Evolutionary conservation across 441 rosid species (phyloP), one percentile per base, ranked within the genome.

Genomic region (Pelargonium cotyledonis): DNA sequence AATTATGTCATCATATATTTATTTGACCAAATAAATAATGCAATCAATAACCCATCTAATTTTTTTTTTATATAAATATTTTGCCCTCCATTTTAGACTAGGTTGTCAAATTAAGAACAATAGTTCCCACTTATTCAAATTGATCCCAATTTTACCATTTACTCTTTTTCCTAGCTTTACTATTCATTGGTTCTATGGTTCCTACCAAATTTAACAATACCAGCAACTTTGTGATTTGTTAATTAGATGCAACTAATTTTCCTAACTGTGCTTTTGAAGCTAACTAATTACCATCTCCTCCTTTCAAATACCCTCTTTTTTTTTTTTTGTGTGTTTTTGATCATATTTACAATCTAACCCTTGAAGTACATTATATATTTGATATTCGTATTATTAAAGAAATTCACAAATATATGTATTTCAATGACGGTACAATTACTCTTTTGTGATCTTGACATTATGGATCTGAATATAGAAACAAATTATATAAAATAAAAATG

Each of bases 51-150:
- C 55, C 31, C 31, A 29, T 29, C 2, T 5, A 51, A 10, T 4
- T 6, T n/a, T 12, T 2, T 44, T 8, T 41, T 41, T 2, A 0
- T 0, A 41, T 5, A 49, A 53, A 12, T 53, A 53, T 15, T 53
- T 53, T 53, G 18, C 60, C 23, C 23, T 53, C 60, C 60, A 11
- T 53, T 53, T 53, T 53, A 16, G 60, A 53, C 60, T 53, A 53
- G 21, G 6, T 53, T 53, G 23, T 53, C 60, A 53, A 53, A 18
- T n/a, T 51, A 18, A 51, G 58, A n/a, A 51, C 58, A 14, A n/a
- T 7, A 44, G 49, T 44, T 51, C n/a, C 15, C 57, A 51, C 15
- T 51, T 53, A 53, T 53, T 53, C 60, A 53, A 53, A 53, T 53
- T n/a, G 18, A 8, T 53, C 23, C 60, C 60, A 53, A 53, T 16